Evolutionary conservation across 768 basidiomycete genomes (phyloP).

Genomic region (Russula virescens): DNA sequence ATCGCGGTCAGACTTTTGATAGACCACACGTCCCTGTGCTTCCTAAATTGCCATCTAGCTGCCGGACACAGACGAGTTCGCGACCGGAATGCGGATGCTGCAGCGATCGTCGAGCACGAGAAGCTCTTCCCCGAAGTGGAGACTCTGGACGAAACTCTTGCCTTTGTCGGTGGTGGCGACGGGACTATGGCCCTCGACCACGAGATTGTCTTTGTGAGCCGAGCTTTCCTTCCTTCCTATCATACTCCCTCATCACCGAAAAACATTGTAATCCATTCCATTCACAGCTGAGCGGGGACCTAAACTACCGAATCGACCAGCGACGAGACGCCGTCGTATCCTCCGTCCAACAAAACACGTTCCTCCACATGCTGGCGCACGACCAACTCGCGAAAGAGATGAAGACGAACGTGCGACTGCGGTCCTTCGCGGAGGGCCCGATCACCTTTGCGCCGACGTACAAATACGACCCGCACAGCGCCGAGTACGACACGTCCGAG

Average conservation of each 20-base stretch:
- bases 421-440: conserved; percentile 75
- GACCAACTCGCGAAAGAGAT: conserved; percentile 92
- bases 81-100: conserved; percentile 81
- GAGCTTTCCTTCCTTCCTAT: too few species aligned
- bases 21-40: conserved; percentile 89
- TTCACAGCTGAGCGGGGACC: conserved; percentile 76
- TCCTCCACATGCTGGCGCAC: conserved; percentile 56
- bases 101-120: conserved; percentile 81
- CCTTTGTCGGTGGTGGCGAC: conserved; percentile 86
- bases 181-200: conserved; percentile 93
- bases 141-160: conserved; percentile 48
- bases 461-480: conserved; percentile 81
- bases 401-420: conserved; percentile 79
- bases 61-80: conserved; percentile 83
- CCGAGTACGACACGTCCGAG: conserved; percentile 82
- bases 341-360: conserved; percentile 61
- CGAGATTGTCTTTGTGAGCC: conserved; percentile 82
- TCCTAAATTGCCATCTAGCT: conserved; percentile 97
- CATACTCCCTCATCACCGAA: too few species aligned
- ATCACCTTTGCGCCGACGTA: conserved; percentile 87
- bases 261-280: neutral
- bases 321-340: conserved; percentile 77
- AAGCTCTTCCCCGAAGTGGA: conserved; percentile 50
- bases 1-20: conserved; percentile 87
- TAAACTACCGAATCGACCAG: conserved; percentile 97